Base-by-base conservation (phyloP, 306 rosid genomes). In the Cicer arietinum region DNA sequence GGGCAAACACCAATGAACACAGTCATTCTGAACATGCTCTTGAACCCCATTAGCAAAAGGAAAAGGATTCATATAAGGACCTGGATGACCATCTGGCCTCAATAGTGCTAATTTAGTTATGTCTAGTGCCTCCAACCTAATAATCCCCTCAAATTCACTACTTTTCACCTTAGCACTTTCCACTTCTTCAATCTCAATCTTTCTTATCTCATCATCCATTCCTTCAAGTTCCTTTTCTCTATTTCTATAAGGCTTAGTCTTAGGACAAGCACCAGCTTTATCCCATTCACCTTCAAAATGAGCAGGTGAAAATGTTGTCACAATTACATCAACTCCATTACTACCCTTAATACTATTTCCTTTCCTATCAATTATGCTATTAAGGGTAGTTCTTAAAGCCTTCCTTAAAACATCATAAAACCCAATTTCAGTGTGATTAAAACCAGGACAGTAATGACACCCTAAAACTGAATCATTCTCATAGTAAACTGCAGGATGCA, bases 231-330 rank as follows among this genome's bases (percentile, higher is more conserved):
- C 40, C 77, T 88, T 93, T 82, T 91, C 92, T 1, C 44, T 83
- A 22, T 75, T 83, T 10, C 71, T 62, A 13, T 71, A 88, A 35
- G 98, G 98, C 83, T 63, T 64, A 8, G 77, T 87, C 83, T 86
- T 89, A 0, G 96, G 75, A 83, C 98, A 94, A n/a, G 98, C 94
- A 65, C 94, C 97, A 0, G 83, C 86, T 63, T 87, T 85, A 69
- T 94, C 97, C 98, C 98, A 94, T 6, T 89, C 97, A 1, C 96
- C 97, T 82, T 94, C 98, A 17, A 94, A 94, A 81, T 94, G 98
- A 0, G 92, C 79, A 0, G 98, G 98, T 5, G 98, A 89, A 81
- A 91, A 94, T n/a, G 97, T 91, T 2, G 96, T 90, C 83, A 91
- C 70, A 14, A 88, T 41, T 3, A 87, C 90, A 58, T 85, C 84